Evolutionary conservation across 2,329 filamentous ascomycete species (phyloP).

Genomic region (Lachnellula willkommii): DNA sequence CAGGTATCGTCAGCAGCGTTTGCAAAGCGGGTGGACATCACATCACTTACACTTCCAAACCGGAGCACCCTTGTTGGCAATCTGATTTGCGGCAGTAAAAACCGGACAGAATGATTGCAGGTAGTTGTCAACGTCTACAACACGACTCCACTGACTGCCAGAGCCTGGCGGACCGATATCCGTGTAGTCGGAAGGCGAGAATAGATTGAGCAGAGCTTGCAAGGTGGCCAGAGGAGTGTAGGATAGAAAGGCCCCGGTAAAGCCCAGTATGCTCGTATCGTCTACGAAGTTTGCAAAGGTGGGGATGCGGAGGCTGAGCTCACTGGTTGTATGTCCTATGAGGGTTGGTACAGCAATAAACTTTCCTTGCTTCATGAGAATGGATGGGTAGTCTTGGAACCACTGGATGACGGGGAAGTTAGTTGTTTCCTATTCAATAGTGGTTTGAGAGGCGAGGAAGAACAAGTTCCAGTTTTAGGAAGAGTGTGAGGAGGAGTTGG

Average conservation of each 20-base stretch:
- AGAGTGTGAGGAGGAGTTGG: no score
- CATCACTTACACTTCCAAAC: constrained; percentile 11
- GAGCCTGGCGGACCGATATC: constrained; percentile 14
- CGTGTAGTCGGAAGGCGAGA: constrained; percentile 1
- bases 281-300: constrained; percentile 1
- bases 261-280: constrained; percentile 3
- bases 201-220: constrained; percentile 3
- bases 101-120: constrained; percentile 13
- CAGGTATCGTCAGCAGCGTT: not conserved
- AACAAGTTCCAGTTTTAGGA: no score
- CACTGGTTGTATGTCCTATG: constrained; percentile 11
- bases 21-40: not conserved
- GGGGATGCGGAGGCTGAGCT: constrained; percentile 9
- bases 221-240: constrained; percentile 3
- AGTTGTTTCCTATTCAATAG: no score
- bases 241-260: constrained; percentile 1
- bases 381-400: constrained; percentile 7
- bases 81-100: constrained; percentile 4
- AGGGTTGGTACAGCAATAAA: constrained; percentile 9
- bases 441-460: no score
- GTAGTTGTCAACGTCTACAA: constrained; percentile 15
- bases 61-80: not conserved
- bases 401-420: not conserved
- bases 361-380: constrained; percentile 5
- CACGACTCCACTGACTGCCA: constrained; percentile 8